Base-by-base conservation (phyloP, 768 basidiomycete species). In the Melanogaster broomeanus region DNA sequence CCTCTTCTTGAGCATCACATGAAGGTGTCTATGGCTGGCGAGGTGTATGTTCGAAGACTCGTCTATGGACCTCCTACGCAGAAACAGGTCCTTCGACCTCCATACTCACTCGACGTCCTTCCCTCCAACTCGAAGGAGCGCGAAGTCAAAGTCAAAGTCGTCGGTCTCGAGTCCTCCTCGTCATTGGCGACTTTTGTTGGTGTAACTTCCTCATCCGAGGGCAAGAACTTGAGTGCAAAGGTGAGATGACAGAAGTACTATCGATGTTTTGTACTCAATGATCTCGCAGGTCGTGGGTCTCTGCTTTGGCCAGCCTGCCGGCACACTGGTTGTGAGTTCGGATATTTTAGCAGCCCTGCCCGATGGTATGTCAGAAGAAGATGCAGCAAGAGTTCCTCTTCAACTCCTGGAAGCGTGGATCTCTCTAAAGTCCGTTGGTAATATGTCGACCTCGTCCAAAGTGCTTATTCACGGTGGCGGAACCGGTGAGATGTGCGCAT, bases 41-140 rank as follows among this genome's bases (percentile, higher is more conserved):
- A 56, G 8, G 40, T 61, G 15, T 56, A 43, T 13, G 57, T 59
- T 21, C 57, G 55, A 25, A 50, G 60, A 18, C 43, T 58, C 21
- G 55, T 63, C 8, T 24, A 60, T 6, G 52, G 51, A 13, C 33
- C 53, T 11, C 11, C 15, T 13, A 15, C 48, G 13, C 47, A 42
- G 19, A 34, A 27, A n/a, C 12, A 5, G 11, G 22, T 15, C 11
- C 6, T 24, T 12, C 16, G 11, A 27, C 9, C 30, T 30, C 11
- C 30, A 30, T 30, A 4, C 30, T 10, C 9, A 11, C 15, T 12
- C 31, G 31, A 31, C 31, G 28, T 15, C 7, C 15, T 5, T 5
- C 12, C 24, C 25, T 25, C 27, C 4, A 6, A 25, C 25, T 27
- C 22, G 12, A 42, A 16, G 24, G 41, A 9, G 15, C 6, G 27